A percentile compares a stretch with the other conserved stretches of the same genome.
Conservation (phyloP, 140 eudicot genomes). For the Senecio squalidus region DNA sequence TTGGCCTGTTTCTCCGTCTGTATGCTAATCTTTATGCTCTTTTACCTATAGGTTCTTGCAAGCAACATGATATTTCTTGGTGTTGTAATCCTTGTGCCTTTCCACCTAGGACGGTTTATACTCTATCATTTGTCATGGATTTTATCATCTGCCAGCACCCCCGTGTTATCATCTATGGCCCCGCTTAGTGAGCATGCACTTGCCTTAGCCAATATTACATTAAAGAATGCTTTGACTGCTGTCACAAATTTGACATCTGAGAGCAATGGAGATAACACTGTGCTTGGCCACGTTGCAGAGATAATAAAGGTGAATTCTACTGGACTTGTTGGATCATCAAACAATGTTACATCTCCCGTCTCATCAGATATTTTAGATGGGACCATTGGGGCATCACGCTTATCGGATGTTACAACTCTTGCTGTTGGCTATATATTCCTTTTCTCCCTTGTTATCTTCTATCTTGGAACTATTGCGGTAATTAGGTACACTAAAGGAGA, state of each 20-base stretch:
- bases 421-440: slow-evolving; percentile 87
- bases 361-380: slow-evolving; percentile 59
- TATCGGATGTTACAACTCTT: slow-evolving; percentile 91
- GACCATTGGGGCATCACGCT: slow-evolving; percentile 51
- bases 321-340: slow-evolving; percentile 38
- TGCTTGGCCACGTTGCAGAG: slow-evolving; percentile 52
- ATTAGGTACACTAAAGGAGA: slow-evolving; percentile 81
- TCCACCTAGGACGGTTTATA: slow-evolving; percentile 79
- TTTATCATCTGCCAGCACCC: slow-evolving; percentile 68
- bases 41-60: slow-evolving; percentile 76
- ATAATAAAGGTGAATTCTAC: slow-evolving; percentile 53
- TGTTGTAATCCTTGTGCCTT: slow-evolving; percentile 85
- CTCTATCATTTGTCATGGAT: slow-evolving; percentile 72
- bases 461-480: slow-evolving; percentile 72
- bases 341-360: slow-evolving; percentile 39
- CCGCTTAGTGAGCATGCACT: slow-evolving; percentile 75
- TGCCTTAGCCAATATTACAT: slow-evolving; percentile 73
- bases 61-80: slow-evolving; percentile 98
- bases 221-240: slow-evolving; percentile 66
- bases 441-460: slow-evolving; percentile 60
- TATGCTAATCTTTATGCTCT: slow-evolving; percentile 2
- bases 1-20: background rate
- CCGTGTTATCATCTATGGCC: slow-evolving; percentile 44
- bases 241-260: slow-evolving; percentile 70
- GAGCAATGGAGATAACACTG: slow-evolving; percentile 29